A percentile compares a stretch with the other conserved stretches of the same genome.
Conservation (phyloP, 2,329 filamentous ascomycete species). For the Fusarium xyrophilum region DNA sequence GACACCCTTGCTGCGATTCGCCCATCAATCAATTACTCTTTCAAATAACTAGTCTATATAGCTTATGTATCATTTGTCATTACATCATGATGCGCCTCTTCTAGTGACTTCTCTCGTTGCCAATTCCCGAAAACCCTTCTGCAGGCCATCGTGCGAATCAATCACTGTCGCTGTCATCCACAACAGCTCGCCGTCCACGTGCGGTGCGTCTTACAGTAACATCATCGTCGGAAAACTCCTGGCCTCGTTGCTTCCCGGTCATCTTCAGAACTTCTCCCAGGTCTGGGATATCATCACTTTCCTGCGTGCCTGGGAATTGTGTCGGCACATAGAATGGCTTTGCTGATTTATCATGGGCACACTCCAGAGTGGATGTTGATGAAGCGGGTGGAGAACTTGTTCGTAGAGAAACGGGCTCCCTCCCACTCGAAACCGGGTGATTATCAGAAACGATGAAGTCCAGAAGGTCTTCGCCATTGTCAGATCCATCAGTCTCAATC, state of each 20-base stretch:
- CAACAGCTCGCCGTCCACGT: slow-evolving; percentile 42
- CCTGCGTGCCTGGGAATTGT: slow-evolving; percentile 50
- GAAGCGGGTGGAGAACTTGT: slow-evolving; percentile 32
- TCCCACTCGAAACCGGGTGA: slow-evolving; percentile 48
- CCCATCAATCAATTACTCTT: slow-evolving; percentile 23
- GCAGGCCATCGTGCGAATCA: slow-evolving; percentile 29
- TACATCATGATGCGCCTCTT: slow-evolving; percentile 10
- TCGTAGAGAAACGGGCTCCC: slow-evolving; percentile 43
- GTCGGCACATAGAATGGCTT: slow-evolving; percentile 51
- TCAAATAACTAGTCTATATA: slow-evolving; percentile 24
- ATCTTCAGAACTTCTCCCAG: slow-evolving; percentile 42
- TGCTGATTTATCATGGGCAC: slow-evolving; percentile 8
- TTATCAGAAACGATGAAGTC: slow-evolving; percentile 66
- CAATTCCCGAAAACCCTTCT: neutral
- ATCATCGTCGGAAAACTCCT: slow-evolving; percentile 32
- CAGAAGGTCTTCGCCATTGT: slow-evolving; percentile 58
- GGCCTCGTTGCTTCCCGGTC: neutral
- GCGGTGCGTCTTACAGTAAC: slow-evolving; percentile 20
- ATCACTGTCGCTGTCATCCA: slow-evolving; percentile 45
- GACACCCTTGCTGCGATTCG: slow-evolving; percentile 8
- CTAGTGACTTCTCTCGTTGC: neutral
- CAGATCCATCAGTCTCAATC: slow-evolving; percentile 55
- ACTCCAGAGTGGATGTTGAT: slow-evolving; percentile 26
- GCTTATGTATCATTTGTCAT: slow-evolving; percentile 22
- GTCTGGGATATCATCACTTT: slow-evolving; percentile 51